A percentile compares a stretch with the other conserved stretches of the same genome.
Conservation (phyloP, 495 filamentous ascomycete species). For the Astrothelium subdiscretum region DNA sequence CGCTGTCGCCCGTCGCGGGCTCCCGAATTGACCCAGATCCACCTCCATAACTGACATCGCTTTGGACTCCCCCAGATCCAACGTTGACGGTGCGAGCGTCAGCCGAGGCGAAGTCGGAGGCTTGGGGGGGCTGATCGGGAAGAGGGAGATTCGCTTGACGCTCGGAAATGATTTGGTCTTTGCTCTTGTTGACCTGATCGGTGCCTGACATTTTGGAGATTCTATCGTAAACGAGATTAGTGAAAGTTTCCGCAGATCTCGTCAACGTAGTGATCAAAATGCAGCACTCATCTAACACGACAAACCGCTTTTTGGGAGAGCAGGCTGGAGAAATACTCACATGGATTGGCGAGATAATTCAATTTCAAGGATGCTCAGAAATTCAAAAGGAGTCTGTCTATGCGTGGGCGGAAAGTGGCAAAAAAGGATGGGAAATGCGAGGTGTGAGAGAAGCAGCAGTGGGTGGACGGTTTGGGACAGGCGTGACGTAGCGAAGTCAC, state of each 20-base stretch:
- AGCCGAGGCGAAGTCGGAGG: constrained; percentile 65
- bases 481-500: not conserved
- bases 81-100: constrained; percentile 58
- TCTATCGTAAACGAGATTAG: not conserved
- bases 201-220: constrained; percentile 34
- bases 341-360: too few relatives aligned
- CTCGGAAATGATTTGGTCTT: constrained; percentile 52
- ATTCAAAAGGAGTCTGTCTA: too few relatives aligned
- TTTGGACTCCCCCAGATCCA: constrained; percentile 44
- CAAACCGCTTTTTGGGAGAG: too few relatives aligned
- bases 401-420: too few relatives aligned
- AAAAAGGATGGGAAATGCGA: not conserved
- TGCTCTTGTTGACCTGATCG: constrained; percentile 31
- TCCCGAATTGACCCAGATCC: constrained; percentile 44
- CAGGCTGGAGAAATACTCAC: too few relatives aligned
- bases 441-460: not conserved
- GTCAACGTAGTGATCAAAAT: too few relatives aligned
- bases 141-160: constrained; percentile 61
- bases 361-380: too few relatives aligned
- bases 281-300: too few relatives aligned
- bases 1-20: constrained; percentile 50
- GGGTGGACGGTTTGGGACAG: not conserved
- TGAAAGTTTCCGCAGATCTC: not conserved
- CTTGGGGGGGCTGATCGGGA: constrained; percentile 60
- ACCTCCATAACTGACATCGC: constrained; percentile 42